Evolutionary conservation across 2,329 filamentous ascomycete genomes (phyloP), one percentile per base, ranked within the genome.

Genomic region (Xylariaceae sp.): DNA sequence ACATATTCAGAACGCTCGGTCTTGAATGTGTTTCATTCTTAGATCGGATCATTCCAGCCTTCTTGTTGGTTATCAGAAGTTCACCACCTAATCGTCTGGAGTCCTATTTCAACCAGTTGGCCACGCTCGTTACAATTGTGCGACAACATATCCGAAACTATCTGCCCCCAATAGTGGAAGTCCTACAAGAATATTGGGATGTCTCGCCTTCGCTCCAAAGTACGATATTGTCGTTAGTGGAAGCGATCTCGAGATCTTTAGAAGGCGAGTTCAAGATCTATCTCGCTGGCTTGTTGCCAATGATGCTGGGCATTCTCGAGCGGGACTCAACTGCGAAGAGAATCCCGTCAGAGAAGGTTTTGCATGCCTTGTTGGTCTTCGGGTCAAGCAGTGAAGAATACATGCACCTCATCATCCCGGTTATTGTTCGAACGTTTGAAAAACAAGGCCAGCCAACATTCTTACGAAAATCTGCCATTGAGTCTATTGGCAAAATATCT

Each of bases 241-340:
- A 99, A 66, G 88, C 92, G 1, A 95, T 98, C 47, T 89, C 93
- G 4, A 83, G 88, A 49, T 95, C 93, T 0, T 72, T 99, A 1
- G 93, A 98, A 61, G 93, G 93, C 53, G 93, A 99, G 64, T 99
- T 99, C 74, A 95, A 97, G 66, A 86, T 95, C 35, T 96, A 96
- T 59, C 73, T 99, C 10, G 93, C 93, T 4, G 82, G 85, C 11
- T 73, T 98, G 14, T 76, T 98, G 3, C 94, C 93, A 0, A 74
- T 95, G 41, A 96, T 99, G 92, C 82, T 99, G 2, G 87, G 89
- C 20, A 88, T 95, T 3, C 77, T 99, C 16, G 92, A 98, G 55
- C 87, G 90, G 53, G 93, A 98, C 62, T 76, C 73, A 7, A 85
- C 86, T 1, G 71, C 77, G 2, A 86, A 88, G 59, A 79, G 89